A percentile compares a stretch with the other conserved stretches of the same genome.
These are phyloP conservation scores for Oryza officinalis DNA, from an alignment of 176 grass and related monocot species.

Conservation along the genomic window DNA sequence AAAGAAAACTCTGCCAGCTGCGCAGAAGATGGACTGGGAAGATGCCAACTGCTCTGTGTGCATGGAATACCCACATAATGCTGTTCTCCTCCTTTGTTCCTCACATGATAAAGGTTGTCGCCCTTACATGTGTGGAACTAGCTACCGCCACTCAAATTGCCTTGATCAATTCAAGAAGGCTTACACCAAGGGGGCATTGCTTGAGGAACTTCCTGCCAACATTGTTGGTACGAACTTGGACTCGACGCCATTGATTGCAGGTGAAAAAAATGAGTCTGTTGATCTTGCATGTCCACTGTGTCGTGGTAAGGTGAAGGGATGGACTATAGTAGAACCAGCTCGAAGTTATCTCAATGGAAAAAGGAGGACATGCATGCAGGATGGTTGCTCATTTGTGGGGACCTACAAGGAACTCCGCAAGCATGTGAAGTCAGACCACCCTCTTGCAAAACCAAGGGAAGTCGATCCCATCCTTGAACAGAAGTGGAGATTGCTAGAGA, in stretches of 20 bases:
- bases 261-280: slow-evolving; percentile 54
- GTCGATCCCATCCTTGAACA: slow-evolving; percentile 81
- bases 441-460: slow-evolving; percentile 75
- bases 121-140: slow-evolving; percentile 98
- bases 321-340: slow-evolving; percentile 90
- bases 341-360: slow-evolving; percentile 85
- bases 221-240: slow-evolving; percentile 31
- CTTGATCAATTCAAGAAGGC: slow-evolving; percentile 97
- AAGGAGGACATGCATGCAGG: slow-evolving; percentile 91
- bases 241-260: slow-evolving; percentile 25
- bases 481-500: slow-evolving; percentile 85
- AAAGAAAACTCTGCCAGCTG: slow-evolving; percentile 52
- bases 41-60: slow-evolving; percentile 94
- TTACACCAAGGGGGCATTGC: slow-evolving; percentile 65
- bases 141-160: slow-evolving; percentile 86
- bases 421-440: slow-evolving; percentile 83
- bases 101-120: slow-evolving; percentile 95
- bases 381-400: slow-evolving; percentile 79
- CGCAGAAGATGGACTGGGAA: slow-evolving; percentile 88
- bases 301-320: slow-evolving; percentile 93
- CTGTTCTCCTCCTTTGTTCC: slow-evolving; percentile 95
- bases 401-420: slow-evolving; percentile 89
- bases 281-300: slow-evolving; percentile 89
- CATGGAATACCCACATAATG: slow-evolving; percentile 96
- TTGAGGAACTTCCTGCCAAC: slow-evolving; percentile 45